These are phyloP conservation scores for Medicago truncatula DNA, from an alignment of 306 rosid species.

Conservation along the genomic window MtrunA17r5.0-ANR NC_053045.1:2333501-2334000, in stretches of 20 bases:
- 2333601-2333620: slow-evolving; percentile 7
- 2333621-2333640: slow-evolving; percentile 40
- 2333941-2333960: slow-evolving; percentile 66
- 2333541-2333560: neutral
- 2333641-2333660: slow-evolving; percentile 28
- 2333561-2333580: neutral
- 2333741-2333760: slow-evolving; percentile 38
- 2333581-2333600: neutral
- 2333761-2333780: slow-evolving; percentile 37
- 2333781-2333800: slow-evolving; percentile 31
- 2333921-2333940: slow-evolving; percentile 64
- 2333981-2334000: slow-evolving; percentile 69
- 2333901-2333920: slow-evolving; percentile 76
- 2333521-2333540: neutral
- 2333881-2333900: slow-evolving; percentile 88
- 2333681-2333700: slow-evolving; percentile 31
- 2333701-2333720: slow-evolving; percentile 40
- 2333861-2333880: slow-evolving; percentile 52
- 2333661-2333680: slow-evolving; percentile 33
- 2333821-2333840: slow-evolving; percentile 55
- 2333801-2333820: slow-evolving; percentile 39
- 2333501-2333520: neutral
- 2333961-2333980: slow-evolving; percentile 73
- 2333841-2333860: slow-evolving; percentile 54
- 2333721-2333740: slow-evolving; percentile 33